Conservation (phyloP, 2,329 filamentous ascomycete species). For the Sporothrix pseudoabietina region DNA sequence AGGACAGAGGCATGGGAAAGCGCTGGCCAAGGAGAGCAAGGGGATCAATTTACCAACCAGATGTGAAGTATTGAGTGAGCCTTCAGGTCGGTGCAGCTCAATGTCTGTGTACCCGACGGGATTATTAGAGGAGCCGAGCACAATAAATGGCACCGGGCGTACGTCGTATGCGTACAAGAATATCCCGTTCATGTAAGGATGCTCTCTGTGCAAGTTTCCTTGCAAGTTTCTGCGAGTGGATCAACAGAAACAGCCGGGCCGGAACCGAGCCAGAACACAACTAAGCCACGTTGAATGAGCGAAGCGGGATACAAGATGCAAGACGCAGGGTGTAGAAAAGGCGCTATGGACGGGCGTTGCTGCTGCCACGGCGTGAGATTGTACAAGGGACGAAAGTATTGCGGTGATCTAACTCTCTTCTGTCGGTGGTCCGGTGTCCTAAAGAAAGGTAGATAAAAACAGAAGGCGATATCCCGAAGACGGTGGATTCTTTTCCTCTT, state of each 20-base stretch:
- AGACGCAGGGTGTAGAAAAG: not conserved
- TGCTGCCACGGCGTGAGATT: slow-evolving; percentile 18
- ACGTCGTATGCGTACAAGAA: not conserved
- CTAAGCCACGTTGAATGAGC: not conserved
- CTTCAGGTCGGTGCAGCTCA: slow-evolving; percentile 7
- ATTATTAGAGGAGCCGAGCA: slow-evolving; percentile 19
- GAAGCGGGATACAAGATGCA: slow-evolving; percentile 1
- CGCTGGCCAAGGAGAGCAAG: not conserved
- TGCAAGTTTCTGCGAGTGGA: not conserved
- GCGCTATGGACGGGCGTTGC: slow-evolving; percentile 7
- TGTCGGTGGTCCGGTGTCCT: not conserved
- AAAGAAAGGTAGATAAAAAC: not conserved
- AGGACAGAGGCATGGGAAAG: not conserved
- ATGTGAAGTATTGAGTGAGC: not conserved
- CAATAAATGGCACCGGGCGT: not conserved
- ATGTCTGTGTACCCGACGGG: slow-evolving; percentile 11
- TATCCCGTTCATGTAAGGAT: not conserved
- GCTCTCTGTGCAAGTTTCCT: not conserved
- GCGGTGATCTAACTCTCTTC: not conserved
- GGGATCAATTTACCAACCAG: not conserved
- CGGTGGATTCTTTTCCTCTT: not conserved
- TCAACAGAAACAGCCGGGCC: not conserved
- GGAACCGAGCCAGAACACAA: not conserved
- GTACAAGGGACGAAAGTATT: not conserved
- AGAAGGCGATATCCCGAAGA: too few relatives aligned